Percentiles rank a stretch among this genome's conserved stretches.
Conservation (phyloP, 305 asterid species). For the Striga hermonthica region DNA sequence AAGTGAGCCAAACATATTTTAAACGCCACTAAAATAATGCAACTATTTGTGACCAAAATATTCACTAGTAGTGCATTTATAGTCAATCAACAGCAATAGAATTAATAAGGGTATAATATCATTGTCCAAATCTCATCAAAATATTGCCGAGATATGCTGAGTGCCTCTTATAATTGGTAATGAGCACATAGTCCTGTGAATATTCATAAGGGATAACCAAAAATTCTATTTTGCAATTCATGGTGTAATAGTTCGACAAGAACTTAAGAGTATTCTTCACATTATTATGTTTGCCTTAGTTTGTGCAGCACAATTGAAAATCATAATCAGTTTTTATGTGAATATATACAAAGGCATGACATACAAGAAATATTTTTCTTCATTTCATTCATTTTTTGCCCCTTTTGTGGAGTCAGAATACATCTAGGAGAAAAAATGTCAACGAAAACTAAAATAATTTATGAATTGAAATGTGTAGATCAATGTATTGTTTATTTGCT, state of each 20-base stretch:
- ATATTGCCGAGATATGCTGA: not conserved
- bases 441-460: not conserved
- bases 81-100: not conserved
- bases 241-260: not conserved
- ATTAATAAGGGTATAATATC: not conserved
- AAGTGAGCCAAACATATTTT: slow-evolving; percentile 26
- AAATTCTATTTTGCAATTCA: not conserved
- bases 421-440: not conserved
- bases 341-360: not conserved
- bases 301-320: not conserved
- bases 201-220: no score
- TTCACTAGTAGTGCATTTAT: slow-evolving; percentile 1
- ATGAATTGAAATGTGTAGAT: not conserved
- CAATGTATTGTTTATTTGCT: slow-evolving; percentile 10
- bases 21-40: slow-evolving; percentile 15
- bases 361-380: not conserved
- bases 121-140: not conserved
- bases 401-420: not conserved
- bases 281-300: not conserved
- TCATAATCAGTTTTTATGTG: not conserved
- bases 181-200: no score
- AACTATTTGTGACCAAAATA: not conserved
- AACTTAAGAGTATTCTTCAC: no score
- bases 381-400: no score
- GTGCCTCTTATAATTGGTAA: no score